These are phyloP conservation scores for Dalbergia cochinchinensis DNA, from an alignment of 306 rosid genomes.

Conservation along the genomic window DNA sequence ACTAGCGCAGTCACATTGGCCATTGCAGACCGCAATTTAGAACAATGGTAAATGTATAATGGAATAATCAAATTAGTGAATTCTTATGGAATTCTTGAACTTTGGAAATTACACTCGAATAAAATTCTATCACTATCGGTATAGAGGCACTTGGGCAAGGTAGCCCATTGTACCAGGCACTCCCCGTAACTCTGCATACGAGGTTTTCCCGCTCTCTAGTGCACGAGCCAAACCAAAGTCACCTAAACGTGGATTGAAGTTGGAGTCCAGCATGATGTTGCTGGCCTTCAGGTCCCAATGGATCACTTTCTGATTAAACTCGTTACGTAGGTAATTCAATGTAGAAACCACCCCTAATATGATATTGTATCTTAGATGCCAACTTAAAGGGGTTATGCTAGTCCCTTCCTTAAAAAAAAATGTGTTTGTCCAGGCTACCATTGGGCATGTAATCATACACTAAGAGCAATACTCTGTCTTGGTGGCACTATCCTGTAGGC, in stretches of 20 bases:
- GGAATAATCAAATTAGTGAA: too few species aligned
- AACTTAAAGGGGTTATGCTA: constrained; percentile 51
- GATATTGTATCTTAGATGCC: constrained; percentile 71
- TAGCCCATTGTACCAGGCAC: constrained; percentile 83
- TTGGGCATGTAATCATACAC: constrained; percentile 90
- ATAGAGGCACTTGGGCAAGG: constrained; percentile 85
- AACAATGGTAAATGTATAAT: too few species aligned
- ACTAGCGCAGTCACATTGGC: too few species aligned
- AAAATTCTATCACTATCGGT: constrained; percentile 37
- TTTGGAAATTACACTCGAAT: too few species aligned
- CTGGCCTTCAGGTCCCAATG: constrained; percentile 84
- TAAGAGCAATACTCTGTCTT: constrained; percentile 63
- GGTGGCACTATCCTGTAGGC: constrained; percentile 75
- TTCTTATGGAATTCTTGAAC: too few species aligned
- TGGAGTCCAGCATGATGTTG: constrained; percentile 74
- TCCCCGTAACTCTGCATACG: constrained; percentile 68
- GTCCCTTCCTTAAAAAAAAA: constrained; percentile 57
- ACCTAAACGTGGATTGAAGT: constrained; percentile 70
- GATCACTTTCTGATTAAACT: constrained; percentile 72
- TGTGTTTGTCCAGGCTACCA: constrained; percentile 81
- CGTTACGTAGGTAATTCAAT: constrained; percentile 71
- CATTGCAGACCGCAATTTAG: too few species aligned
- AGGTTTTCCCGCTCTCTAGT: constrained; percentile 69
- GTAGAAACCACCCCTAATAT: constrained; percentile 73
- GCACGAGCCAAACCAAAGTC: constrained; percentile 87